Conservation (phyloP, 345 rosid species). For the Clausena lansium region DNA sequence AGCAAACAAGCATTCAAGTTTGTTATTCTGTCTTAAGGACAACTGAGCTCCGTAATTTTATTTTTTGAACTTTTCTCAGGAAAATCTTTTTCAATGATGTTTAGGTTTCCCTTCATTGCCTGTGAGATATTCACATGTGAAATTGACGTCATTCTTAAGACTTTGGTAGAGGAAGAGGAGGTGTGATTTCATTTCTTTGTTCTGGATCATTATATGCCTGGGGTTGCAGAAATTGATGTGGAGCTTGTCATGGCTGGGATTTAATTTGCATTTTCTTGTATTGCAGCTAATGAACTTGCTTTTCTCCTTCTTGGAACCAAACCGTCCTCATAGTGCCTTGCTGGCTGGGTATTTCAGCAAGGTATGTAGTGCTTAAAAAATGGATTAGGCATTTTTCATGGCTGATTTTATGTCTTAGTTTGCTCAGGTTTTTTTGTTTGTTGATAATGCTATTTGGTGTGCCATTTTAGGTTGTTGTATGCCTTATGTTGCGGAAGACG, state of each 20-base stretch:
- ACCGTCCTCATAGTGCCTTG: constrained; percentile 80
- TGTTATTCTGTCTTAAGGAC: constrained; percentile 17
- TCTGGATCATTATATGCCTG: constrained; percentile 2
- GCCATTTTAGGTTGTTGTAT: constrained; percentile 73
- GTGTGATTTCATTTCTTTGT: constrained; percentile 31
- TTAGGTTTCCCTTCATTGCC: constrained; percentile 91
- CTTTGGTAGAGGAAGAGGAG: constrained; percentile 95
- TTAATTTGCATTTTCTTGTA: constrained; percentile 16
- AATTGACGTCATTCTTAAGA: constrained; percentile 92
- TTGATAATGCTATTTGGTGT: constrained; percentile 23
- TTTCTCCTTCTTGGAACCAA: constrained; percentile 89
- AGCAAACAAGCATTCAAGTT: constrained; percentile 87
- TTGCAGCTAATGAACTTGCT: constrained; percentile 90
- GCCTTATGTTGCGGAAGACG: constrained; percentile 94
- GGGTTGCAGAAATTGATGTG: constrained; percentile 5
- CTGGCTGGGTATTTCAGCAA: constrained; percentile 98
- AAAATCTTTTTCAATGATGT: constrained; percentile 2
- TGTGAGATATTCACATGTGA: constrained; percentile 98
- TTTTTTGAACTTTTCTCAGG: background rate
- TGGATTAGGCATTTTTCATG: background rate
- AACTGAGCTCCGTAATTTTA: constrained; percentile 1
- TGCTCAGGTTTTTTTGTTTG: background rate
- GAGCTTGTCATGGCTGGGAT: constrained; percentile 12
- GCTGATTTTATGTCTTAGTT: background rate
- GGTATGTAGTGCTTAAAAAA: constrained; percentile 37